Conservation (phyloP, 2,329 filamentous ascomycete genomes). For the Penicillium sp. region DNA sequence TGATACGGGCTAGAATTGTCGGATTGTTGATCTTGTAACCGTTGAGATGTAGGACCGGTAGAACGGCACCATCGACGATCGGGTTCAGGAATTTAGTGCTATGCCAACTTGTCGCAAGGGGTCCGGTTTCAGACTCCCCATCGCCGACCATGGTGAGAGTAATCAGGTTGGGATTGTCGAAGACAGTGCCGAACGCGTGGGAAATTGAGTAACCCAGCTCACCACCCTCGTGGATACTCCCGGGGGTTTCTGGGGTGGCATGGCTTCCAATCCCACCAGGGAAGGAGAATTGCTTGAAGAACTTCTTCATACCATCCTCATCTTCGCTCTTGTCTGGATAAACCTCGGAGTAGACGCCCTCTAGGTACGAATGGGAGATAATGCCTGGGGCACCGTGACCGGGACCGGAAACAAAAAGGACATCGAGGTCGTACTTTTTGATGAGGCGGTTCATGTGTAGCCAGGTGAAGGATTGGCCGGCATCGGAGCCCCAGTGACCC, state of each 20-base stretch:
- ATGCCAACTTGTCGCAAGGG: constrained; percentile 79
- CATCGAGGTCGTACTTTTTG: constrained; percentile 76
- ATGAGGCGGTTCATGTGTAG: constrained; percentile 83
- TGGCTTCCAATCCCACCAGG: constrained; percentile 78
- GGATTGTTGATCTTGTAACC: constrained; percentile 88
- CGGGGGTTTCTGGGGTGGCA: constrained; percentile 77
- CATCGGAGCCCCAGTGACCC: constrained; percentile 78
- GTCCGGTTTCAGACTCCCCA: constrained; percentile 80
- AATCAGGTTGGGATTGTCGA: constrained; percentile 75
- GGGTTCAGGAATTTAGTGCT: constrained; percentile 83
- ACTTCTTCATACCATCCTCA: constrained; percentile 69
- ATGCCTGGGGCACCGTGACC: constrained; percentile 79
- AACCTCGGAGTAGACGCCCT: constrained; percentile 76
- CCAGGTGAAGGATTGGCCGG: constrained; percentile 80
- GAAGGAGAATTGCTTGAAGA: constrained; percentile 85
- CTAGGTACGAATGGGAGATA: constrained; percentile 75
- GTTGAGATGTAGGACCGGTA: constrained; percentile 78
- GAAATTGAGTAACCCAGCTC: constrained; percentile 82
- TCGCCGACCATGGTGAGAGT: constrained; percentile 79
- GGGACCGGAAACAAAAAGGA: constrained; percentile 74
- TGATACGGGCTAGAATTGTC: constrained; percentile 72
- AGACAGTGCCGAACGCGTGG: constrained; percentile 77
- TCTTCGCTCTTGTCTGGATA: constrained; percentile 75
- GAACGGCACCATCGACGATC: constrained; percentile 74
- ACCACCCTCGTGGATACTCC: constrained; percentile 77